Evolutionary conservation across 2,329 filamentous ascomycete genomes (phyloP).

Genomic region (Dactylellina drechsleri): DNA sequence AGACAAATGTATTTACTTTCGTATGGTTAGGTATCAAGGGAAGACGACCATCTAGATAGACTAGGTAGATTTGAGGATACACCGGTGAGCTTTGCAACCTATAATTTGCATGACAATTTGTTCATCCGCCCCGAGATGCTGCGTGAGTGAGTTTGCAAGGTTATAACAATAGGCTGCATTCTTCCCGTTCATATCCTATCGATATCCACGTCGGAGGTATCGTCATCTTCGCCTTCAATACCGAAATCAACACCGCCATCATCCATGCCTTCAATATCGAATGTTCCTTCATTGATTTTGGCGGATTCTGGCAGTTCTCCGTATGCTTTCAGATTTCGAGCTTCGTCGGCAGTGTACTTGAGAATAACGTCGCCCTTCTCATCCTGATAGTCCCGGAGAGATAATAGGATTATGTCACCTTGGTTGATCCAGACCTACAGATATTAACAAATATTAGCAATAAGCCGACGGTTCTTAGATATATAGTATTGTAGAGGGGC

Average conservation of each 20-base stretch:
- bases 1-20: too few relatives aligned
- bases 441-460: too few relatives aligned
- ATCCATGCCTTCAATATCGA: constrained; percentile 81
- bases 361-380: constrained; percentile 93
- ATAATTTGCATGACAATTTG: too few relatives aligned
- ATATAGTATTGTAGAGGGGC: neutral
- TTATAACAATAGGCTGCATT: neutral
- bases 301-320: constrained; percentile 96
- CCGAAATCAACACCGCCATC: constrained; percentile 99
- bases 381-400: constrained; percentile 90
- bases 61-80: too few relatives aligned
- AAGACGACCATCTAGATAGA: too few relatives aligned
- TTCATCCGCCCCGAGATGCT: too few relatives aligned
- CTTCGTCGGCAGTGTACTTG: constrained; percentile 96
- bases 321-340: constrained; percentile 92
- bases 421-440: constrained; percentile 92
- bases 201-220: constrained; percentile 80
- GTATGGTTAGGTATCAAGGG: too few relatives aligned
- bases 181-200: constrained; percentile 42
- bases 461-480: too few relatives aligned
- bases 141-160: too few relatives aligned
- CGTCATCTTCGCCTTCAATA: constrained; percentile 79
- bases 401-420: constrained; percentile 90
- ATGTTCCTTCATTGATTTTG: constrained; percentile 99
- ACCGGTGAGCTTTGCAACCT: too few relatives aligned